Conservation (phyloP, 192 early-diverging fungal genomes). For the Entomortierella beljakovae region DNA sequence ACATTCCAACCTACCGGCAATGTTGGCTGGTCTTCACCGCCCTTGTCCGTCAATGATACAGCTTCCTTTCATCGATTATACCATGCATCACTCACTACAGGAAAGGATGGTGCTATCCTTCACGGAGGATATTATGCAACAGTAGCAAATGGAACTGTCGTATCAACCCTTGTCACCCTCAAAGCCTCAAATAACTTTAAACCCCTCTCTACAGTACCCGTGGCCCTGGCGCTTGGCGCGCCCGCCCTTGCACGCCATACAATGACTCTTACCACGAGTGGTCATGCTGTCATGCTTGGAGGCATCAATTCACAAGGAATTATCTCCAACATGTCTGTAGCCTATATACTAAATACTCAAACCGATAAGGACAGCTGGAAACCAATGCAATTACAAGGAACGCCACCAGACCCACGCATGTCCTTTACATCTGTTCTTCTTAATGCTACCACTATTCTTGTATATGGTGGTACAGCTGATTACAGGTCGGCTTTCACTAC, state of each 20-base stretch:
- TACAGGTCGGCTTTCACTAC: slow-evolving; percentile 11
- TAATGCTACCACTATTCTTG: slow-evolving; percentile 39
- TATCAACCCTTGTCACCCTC: slow-evolving; percentile 22
- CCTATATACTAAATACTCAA: slow-evolving; percentile 40
- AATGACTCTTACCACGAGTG: slow-evolving; percentile 46
- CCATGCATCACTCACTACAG: slow-evolving; percentile 34
- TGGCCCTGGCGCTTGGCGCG: slow-evolving; percentile 21
- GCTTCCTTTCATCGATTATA: slow-evolving; percentile 35
- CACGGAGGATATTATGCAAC: slow-evolving; percentile 36
- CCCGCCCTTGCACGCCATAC: slow-evolving; percentile 46
- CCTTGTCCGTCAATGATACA: slow-evolving; percentile 27
- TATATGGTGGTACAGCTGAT: slow-evolving; percentile 44
- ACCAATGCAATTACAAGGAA: slow-evolving; percentile 9
- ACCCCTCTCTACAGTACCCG: slow-evolving; percentile 20
- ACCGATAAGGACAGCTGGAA: slow-evolving; percentile 23
- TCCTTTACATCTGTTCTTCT: slow-evolving; percentile 42
- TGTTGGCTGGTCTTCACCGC: slow-evolving; percentile 38
- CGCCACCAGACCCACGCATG: slow-evolving; percentile 45
- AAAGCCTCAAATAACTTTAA: slow-evolving; percentile 27
- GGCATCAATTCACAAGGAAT: slow-evolving; percentile 26
- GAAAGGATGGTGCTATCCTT: slow-evolving; percentile 40
- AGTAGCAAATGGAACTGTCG: slow-evolving; percentile 27
- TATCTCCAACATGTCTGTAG: slow-evolving; percentile 28
- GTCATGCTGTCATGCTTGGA: slow-evolving; percentile 34
- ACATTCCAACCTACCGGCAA: slow-evolving; percentile 3